Evolutionary conservation across 306 rosid species (phyloP), one percentile per base, ranked within the genome.

Genomic region (Quercus alba): DNA sequence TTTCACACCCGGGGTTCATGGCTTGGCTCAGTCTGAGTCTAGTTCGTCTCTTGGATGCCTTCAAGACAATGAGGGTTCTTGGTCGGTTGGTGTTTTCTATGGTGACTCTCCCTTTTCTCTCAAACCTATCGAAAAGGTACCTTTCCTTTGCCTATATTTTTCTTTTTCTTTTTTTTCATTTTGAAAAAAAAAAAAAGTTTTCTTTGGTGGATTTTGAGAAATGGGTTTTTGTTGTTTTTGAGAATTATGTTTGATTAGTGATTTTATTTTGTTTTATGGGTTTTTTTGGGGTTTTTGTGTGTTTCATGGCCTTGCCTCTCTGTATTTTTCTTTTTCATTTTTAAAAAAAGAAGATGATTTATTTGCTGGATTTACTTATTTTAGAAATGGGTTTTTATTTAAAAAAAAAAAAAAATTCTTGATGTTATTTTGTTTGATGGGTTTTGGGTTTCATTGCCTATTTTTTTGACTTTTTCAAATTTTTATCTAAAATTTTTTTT

Each of bases 1-100:
- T 73, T 93, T 91, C 78, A 72, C 94, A 8, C 99, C 99, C 2
- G 26, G 80, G 44, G 88, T 91, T 5, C 91, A 87, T 10, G n/a
- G 90, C 21, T 35, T 30, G 12, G 12, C n/a, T 15, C 21, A 3
- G 9, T 75, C 63, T 33, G 64, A 85, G n/a, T 57, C 46, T 38
- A 38, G 3, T 38, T 38, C 89, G 4, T 54, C 85, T 58, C 83
- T 82, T 38, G 99, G 97, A 2, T 96, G 99, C 75, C 94, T 81
- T 21, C 95, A 87, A 28, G 99, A 96, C 87, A 96, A 90, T 88
- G 99, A 96, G 88, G 99, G 99, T 59, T 96, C 98, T 52, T 96
- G 99, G 99, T 93, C 99, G 54, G 83, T 96, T 74, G 99, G 99
- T 75, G 81, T 96, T 61, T 96, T 96, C 90, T 93, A 71, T 52